Evolutionary conservation across 768 basidiomycete genomes (phyloP).

Genomic region (Pulveroboletus sp.): DNA sequence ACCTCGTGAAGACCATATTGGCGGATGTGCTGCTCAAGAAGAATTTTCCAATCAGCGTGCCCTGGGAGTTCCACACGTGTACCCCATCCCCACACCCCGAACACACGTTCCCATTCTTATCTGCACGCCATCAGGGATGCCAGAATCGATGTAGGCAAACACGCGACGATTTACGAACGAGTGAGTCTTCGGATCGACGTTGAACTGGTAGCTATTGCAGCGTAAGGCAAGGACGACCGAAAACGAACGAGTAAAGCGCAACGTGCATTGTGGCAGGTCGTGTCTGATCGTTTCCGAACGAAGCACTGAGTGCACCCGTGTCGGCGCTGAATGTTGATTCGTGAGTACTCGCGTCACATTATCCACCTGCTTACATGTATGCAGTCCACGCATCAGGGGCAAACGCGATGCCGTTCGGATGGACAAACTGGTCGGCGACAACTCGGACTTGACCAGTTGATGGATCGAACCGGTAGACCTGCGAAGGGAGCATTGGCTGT

Average conservation of each 20-base stretch:
- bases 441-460: conserved; percentile 60
- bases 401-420: no score
- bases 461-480: conserved; percentile 74
- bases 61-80: conserved; percentile 54
- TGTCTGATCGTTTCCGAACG: conserved; percentile 51
- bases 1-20: conserved; percentile 41
- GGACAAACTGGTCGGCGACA: conserved; percentile 71
- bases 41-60: conserved; percentile 42
- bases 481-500: conserved; percentile 60
- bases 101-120: conserved; percentile 63
- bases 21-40: conserved; percentile 30
- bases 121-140: conserved; percentile 69
- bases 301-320: conserved; percentile 36
- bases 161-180: conserved; percentile 58
- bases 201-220: conserved; percentile 55
- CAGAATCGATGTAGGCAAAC: conserved; percentile 64
- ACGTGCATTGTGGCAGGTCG: conserved; percentile 66
- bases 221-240: background rate
- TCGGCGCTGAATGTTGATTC: conserved; percentile 27
- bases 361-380: conserved; percentile 47
- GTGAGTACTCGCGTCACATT: conserved; percentile 4
- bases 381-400: conserved; percentile 33
- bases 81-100: conserved; percentile 67
- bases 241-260: background rate
- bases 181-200: conserved; percentile 54